phyloP scores from a whole-genome alignment of 1,139 yeast genomes.

The Lodderomyces pseudojiufengensis region DNA sequence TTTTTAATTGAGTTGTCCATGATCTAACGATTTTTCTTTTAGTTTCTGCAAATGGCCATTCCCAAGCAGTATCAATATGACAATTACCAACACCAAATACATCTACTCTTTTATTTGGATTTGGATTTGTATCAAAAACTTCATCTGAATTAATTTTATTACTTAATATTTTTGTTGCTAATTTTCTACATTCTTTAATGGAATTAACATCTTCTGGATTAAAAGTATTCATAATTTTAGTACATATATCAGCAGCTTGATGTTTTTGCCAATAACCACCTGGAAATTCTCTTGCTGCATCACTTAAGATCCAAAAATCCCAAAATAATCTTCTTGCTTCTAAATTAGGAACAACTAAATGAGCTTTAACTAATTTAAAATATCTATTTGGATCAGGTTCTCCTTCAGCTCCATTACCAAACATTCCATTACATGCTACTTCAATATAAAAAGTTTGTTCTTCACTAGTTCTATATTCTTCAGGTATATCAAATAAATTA shows the following conservation, averaged over 20 bases:
- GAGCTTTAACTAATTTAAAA: constrained; percentile 66
- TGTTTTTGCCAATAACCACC: constrained; percentile 78
- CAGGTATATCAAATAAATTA: constrained; percentile 67
- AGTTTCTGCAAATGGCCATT: constrained; percentile 98
- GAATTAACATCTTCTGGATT: constrained; percentile 52
- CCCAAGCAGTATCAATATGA: constrained; percentile 97
- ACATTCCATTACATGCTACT: constrained; percentile 93
- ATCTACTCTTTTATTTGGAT: constrained; percentile 27
- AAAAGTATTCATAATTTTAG: constrained; percentile 76
- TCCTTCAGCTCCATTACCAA: constrained; percentile 71
- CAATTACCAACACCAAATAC: constrained; percentile 91
- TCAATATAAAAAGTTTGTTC: constrained; percentile 67
- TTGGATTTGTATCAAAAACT: constrained; percentile 43
- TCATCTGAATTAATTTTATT: constrained; percentile 55
- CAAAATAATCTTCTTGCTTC: constrained; percentile 73
- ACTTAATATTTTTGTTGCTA: constrained; percentile 68
- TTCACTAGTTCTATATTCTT: constrained; percentile 39
- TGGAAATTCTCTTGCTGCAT: constrained; percentile 84
- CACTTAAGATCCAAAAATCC: constrained; percentile 87
- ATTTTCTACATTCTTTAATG: constrained; percentile 58
- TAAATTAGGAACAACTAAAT: constrained; percentile 74
- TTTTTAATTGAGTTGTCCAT: constrained; percentile 88
- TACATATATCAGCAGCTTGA: constrained; percentile 74
- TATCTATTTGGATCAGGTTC: constrained; percentile 62
- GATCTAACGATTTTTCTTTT: constrained; percentile 87